These are phyloP conservation scores for Penicillium sp. DNA, from an alignment of 2,329 filamentous ascomycete genomes.

Conservation along the genomic window DNA sequence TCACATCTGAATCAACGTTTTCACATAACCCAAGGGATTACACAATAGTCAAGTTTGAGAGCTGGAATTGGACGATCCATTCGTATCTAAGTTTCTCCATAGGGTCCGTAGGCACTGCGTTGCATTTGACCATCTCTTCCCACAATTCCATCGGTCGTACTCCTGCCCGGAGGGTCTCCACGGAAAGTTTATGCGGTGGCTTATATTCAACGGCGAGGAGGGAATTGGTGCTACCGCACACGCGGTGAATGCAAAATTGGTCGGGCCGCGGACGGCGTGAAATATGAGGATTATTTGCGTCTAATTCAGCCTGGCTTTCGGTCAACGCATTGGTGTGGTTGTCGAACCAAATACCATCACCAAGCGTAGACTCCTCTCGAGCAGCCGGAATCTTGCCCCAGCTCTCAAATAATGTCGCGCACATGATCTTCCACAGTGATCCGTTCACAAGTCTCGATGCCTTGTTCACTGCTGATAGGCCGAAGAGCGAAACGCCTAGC, in stretches of 20 bases:
- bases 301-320: not conserved
- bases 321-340: conserved; percentile 26
- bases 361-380: conserved; percentile 25
- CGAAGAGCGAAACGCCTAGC: conserved; percentile 11
- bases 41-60: too few species aligned
- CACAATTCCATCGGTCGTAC: conserved; percentile 26
- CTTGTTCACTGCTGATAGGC: conserved; percentile 25
- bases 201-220: conserved; percentile 24
- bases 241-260: conserved; percentile 28
- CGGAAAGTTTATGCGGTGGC: conserved; percentile 24
- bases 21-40: too few species aligned
- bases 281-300: too few species aligned
- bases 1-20: too few species aligned
- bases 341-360: conserved; percentile 26
- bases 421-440: conserved; percentile 30
- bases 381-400: conserved; percentile 28
- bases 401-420: conserved; percentile 27
- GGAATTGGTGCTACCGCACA: conserved; percentile 12
- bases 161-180: conserved; percentile 12
- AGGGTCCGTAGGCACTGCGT: conserved; percentile 9
- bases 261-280: conserved; percentile 11
- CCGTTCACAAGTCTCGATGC: conserved; percentile 26
- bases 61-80: too few species aligned
- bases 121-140: conserved; percentile 19
- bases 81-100: too few species aligned